These are phyloP conservation scores for Trichoderma harzianum DNA, from an alignment of 2,329 filamentous ascomycete species.

Conservation along the genomic window DNA sequence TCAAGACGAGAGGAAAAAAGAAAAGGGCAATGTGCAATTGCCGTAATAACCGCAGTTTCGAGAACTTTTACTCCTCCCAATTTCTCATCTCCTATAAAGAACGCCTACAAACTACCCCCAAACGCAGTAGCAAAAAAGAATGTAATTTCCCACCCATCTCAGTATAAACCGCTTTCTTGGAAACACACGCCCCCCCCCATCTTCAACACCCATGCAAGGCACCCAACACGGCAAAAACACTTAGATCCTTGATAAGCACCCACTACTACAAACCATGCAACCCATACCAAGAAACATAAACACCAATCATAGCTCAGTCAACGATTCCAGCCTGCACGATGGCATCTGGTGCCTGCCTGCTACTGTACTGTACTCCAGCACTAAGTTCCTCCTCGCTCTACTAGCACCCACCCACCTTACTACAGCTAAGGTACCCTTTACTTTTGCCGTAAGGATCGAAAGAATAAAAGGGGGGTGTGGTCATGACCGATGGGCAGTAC, in stretches of 20 bases:
- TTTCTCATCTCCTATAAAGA: neutral
- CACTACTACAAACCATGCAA: neutral
- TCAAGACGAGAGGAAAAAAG: no score
- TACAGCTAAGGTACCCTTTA: neutral
- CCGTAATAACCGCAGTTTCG: neutral
- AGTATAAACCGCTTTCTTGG: neutral
- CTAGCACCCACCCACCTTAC: neutral
- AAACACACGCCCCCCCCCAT: neutral
- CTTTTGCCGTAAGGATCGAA: neutral
- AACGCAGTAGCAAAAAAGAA: no score
- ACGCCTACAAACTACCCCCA: neutral
- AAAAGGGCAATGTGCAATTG: neutral
- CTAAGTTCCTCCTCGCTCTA: neutral
- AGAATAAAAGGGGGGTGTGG: neutral
- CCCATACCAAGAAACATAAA: neutral
- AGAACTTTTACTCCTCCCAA: neutral
- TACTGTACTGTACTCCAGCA: neutral
- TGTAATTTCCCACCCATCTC: neutral
- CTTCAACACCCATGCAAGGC: conserved; percentile 1
- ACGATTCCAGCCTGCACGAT: neutral
- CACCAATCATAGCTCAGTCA: neutral
- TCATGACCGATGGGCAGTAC: neutral
- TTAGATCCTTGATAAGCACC: neutral
- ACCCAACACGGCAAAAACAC: conserved; percentile 4
- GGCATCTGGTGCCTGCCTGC: neutral